Base-by-base conservation (phyloP, 2,329 filamentous ascomycete genomes). In the Claviceps maximensis region DNA sequence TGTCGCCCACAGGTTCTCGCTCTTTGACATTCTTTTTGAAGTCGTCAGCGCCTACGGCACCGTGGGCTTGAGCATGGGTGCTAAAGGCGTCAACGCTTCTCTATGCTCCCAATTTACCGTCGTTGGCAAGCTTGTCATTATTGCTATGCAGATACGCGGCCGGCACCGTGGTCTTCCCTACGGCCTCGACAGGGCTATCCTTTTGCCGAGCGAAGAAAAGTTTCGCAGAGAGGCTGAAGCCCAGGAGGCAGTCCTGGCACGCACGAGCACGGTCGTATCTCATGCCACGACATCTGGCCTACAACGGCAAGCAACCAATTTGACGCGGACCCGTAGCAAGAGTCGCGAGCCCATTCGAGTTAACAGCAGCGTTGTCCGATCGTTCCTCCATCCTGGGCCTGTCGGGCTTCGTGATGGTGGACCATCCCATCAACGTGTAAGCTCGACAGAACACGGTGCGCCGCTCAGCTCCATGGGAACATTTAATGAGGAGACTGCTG, bases 11-110 rank as follows among this genome's bases (percentile, higher is more conserved):
- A 71, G 83, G 3, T 87, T 89, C 61, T 78, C 80, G 54, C 71
- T 87, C 65, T 90, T 87, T 64, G 71, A 76, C 7, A 73, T 83
- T 6, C 74, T 95, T 3, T 95, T 95, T 61, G 89, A 95, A 65
- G 82, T 94, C 47, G 82, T 95, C 56, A 91, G 86, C 53, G 89
- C 89, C 1, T 95, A 95, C 63, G 94, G 93, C 57, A 98, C 93
- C 1, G 93, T 98, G 27, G 93, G 93, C 0, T 72, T 98, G 54
- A 91, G 85, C 49, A 76, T 98, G 17, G 93, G 93, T 6, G 95
- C 91, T 56, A 76, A 86, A 0, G 73, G 70, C 21, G 75, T 82
- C 65, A 86, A 95, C 67, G 78, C 89, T 0, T 89, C 87, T 0
- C 89, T 98, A 58, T 89, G 82, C 33, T 84, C 79, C 0, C 81